Conservation (phyloP, 2,329 filamentous ascomycete species). For the Tolypocladium tropicale region DNA sequence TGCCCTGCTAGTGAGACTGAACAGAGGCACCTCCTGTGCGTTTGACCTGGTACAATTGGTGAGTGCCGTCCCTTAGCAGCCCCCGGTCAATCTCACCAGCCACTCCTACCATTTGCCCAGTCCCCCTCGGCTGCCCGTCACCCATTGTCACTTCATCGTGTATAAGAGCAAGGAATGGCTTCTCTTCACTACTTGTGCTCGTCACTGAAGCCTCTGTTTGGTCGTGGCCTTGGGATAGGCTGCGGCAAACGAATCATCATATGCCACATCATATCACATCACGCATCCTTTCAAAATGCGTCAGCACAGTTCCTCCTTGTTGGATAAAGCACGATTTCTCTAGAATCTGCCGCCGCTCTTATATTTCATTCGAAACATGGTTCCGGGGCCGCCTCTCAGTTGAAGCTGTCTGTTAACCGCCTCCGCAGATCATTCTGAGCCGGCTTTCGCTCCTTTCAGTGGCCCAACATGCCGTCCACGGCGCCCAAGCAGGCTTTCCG, state of each 20-base stretch:
- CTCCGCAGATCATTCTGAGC: neutral
- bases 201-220: neutral
- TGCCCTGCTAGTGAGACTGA: neutral
- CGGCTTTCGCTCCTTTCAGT: conserved; percentile 8
- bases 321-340: neutral
- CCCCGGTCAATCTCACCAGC: neutral
- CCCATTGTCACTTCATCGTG: neutral
- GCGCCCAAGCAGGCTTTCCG: conserved; percentile 55
- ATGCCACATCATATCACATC: neutral
- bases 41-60: neutral
- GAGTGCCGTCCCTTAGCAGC: neutral
- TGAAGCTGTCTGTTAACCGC: neutral
- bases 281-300: neutral
- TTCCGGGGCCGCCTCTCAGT: neutral
- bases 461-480: conserved; percentile 41
- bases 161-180: neutral
- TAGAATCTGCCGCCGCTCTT: neutral
- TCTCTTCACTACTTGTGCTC: neutral
- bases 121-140: neutral
- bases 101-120: neutral
- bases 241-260: neutral
- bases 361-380: too few relatives aligned
- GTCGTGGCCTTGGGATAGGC: neutral
- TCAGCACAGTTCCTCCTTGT: neutral
- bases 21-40: neutral